Evolutionary conservation across 768 basidiomycete genomes (phyloP), one percentile per base, ranked within the genome.

Genomic region (Coprinopsis marcescibilis): DNA sequence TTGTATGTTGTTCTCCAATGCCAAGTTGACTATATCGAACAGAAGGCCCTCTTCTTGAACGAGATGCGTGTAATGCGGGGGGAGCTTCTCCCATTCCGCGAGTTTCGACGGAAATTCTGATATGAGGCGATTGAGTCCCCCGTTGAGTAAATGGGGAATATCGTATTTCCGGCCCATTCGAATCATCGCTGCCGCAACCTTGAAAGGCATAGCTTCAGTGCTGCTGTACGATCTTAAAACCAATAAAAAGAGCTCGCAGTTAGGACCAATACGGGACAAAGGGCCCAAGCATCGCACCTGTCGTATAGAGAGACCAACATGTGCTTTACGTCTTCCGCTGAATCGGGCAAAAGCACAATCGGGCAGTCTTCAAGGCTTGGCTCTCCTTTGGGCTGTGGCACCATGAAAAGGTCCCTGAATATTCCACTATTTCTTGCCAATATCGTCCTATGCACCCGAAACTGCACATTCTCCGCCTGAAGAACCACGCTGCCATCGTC

Each of bases 331-430:
- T 54, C 52, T 17, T 40, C 30, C 30, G 50, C 34, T 3, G 45
- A 35, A 33, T 56, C 55, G 6, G 20, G 32, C 7, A 54, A 43
- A 15, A 43, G 39, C 1, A 56, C 47, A 11, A 56, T 6, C 3
- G 55, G 52, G 34, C 52, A 54, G 10, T 44, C 47, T 1, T 54
- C 50, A 3, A 48, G 14, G 10, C 20, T 32, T 2, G 32, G 26
- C 13, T 45, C 39, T 2, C 20, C 25, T 8, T 39, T 17, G 4
- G 48, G 44, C 10, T 45, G 43, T 20, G 48, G 44, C 3, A 56
- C 33, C 5, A 43, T 17, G 32, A 64, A 60, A 55, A 64, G 57
- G 34, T 57, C 56, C n/a, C 39, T 24, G 45, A 61, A 63, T 10
- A 62, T 25, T 0, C 44, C 35, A 2, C 58, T 61, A 14, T 59